phyloP scores from a whole-genome alignment of 208 protist genomes.

The Novymonas esmeraldas region DNA sequence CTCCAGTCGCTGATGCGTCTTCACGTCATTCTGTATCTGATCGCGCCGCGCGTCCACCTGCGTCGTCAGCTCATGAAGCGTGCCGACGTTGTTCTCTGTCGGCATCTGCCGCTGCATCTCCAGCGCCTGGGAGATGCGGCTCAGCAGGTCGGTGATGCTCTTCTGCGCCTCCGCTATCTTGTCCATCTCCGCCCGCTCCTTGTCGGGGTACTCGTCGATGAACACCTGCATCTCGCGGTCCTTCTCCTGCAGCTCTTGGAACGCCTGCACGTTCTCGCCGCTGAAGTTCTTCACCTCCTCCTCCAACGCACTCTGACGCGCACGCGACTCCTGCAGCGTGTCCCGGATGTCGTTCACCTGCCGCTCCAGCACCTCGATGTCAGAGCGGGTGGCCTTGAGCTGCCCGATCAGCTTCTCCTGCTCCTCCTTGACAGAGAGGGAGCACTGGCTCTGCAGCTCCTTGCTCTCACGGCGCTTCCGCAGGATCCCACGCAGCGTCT shows the following conservation, averaged over 20 bases:
- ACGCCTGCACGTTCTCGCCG: conserved; percentile 83
- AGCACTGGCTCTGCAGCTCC: conserved; percentile 75
- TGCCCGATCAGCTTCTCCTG: conserved; percentile 81
- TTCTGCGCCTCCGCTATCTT: conserved; percentile 63
- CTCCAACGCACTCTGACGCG: conserved; percentile 70
- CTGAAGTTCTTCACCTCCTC: conserved; percentile 88
- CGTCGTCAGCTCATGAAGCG: conserved; percentile 72
- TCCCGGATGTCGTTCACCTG: conserved; percentile 83
- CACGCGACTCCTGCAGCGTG: conserved; percentile 69
- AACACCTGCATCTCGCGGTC: conserved; percentile 88
- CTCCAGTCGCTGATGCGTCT: conserved; percentile 86
- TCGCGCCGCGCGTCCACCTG: conserved; percentile 82
- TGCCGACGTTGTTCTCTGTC: conserved; percentile 49
- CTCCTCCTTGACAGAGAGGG: conserved; percentile 86
- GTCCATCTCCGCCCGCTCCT: conserved; percentile 67
- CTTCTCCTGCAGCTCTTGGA: conserved; percentile 84
- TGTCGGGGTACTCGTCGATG: conserved; percentile 86
- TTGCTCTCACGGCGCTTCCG: conserved; percentile 72
- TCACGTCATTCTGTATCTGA: conserved; percentile 80
- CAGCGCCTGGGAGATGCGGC: conserved; percentile 80
- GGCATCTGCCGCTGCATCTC: conserved; percentile 83
- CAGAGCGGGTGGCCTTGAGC: conserved; percentile 70
- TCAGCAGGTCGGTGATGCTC: conserved; percentile 69
- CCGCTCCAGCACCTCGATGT: conserved; percentile 88
- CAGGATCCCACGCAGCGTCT: conserved; percentile 73